phyloP scores from a whole-genome alignment of 768 basidiomycete genomes.

The Candolleomyces aberdarensis region DNA sequence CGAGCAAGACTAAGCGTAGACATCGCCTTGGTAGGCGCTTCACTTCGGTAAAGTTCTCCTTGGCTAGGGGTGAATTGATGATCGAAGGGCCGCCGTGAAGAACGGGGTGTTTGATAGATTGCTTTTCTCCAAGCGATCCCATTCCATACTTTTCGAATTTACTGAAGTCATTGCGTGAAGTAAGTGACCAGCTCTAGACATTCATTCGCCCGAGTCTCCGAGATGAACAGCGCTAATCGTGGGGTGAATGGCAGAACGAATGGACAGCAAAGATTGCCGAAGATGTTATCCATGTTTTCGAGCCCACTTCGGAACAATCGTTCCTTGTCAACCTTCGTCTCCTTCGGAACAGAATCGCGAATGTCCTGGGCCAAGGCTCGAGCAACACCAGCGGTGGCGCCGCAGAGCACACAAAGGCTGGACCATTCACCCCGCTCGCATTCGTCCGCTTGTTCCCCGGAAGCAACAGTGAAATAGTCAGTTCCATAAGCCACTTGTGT shows the following conservation, averaged over 20 bases:
- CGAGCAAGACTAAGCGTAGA: neutral
- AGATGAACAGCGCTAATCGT: neutral
- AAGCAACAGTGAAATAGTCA: neutral
- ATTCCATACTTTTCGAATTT: neutral
- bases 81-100: neutral
- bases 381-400: neutral
- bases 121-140: neutral
- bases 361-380: neutral
- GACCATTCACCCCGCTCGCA: neutral
- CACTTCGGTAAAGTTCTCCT: neutral
- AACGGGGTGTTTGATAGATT: slow-evolving; percentile 7
- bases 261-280: neutral
- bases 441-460: neutral
- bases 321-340: neutral
- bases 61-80: neutral
- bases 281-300: neutral
- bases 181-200: neutral
- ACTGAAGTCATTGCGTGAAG: neutral
- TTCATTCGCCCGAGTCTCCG: neutral
- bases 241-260: neutral
- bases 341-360: neutral
- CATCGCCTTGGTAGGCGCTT: neutral
- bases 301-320: neutral
- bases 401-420: neutral
- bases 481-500: neutral